Evolutionary conservation across 2,329 filamentous ascomycete genomes (phyloP), one percentile per base, ranked within the genome.

Genomic region (Monilinia polystroma): DNA sequence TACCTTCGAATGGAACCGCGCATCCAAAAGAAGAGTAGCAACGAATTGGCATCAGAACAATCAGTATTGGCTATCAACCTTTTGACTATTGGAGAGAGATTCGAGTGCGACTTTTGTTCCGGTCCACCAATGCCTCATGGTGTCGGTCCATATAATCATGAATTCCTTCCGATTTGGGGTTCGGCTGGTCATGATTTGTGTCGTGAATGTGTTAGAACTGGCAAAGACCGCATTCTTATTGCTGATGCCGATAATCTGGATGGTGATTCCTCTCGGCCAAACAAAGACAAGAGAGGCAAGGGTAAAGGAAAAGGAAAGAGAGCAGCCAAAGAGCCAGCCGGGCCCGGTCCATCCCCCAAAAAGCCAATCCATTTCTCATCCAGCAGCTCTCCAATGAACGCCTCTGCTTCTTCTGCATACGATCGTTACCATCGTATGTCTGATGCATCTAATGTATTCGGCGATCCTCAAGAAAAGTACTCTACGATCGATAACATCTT

Each of bases 401-500:
- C 7, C 14, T 23, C 58, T 12, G 2, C 12, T 20, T 12, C 32
- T 4, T 23, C 45, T 6, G 43, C 4, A 20, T 60, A 60, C 4
- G 45, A 60, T 60, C 58, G 58, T 45, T 60, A 51, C n/a, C 29
- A 29, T 6, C 20, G 29, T 10, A 20, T 60, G 3, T 51, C 29
- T 1, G 58, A 60, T 5, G 45, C 35, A 38, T 51, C 58, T 3
- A 60, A 60, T 11, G 20, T 51, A 16, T 60, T 60, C 11, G 45
- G 58, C 10, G 58, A 60, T 7, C 58, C 58, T 0, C 58, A 18
- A 1, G 58, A 60, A 4, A 51, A 38, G 1, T 23, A 26, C 45
- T 60, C 58, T 8, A 10, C 29, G 2, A 60, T 60, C 1, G 52
- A 64, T 26, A 60, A 60, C 16, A 53, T 66, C 11, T 10, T 41